phyloP scores from a whole-genome alignment of 2,329 filamentous ascomycete species.

The Hypoxylon sp. region DNA sequence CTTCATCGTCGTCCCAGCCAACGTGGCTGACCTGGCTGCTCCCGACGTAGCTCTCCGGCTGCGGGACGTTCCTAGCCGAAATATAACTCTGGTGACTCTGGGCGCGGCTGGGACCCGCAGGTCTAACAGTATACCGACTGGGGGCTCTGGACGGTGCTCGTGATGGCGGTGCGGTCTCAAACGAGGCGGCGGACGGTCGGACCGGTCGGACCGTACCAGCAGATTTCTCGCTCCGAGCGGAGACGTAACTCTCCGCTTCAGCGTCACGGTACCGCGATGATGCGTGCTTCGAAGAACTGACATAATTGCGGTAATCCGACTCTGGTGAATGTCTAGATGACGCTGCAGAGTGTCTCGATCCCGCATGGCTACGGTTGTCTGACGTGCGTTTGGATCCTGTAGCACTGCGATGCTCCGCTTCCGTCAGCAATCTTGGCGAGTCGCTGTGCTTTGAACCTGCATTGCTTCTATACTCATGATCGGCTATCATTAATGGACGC shows the following conservation, averaged over 20 bases:
- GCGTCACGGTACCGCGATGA: constrained; percentile 48
- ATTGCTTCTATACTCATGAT: constrained; percentile 61
- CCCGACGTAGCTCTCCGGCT: constrained; percentile 60
- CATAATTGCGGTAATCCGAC: constrained; percentile 50
- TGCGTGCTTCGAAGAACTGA: constrained; percentile 47
- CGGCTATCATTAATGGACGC: constrained; percentile 58
- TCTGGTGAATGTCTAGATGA: constrained; percentile 34
- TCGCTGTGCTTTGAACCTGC: constrained; percentile 56
- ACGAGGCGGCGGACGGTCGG: constrained; percentile 55
- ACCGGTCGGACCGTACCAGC: constrained; percentile 54
- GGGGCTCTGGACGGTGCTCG: constrained; percentile 31
- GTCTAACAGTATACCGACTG: constrained; percentile 27
- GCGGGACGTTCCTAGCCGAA: constrained; percentile 56
- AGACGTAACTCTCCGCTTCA: constrained; percentile 63
- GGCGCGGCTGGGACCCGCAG: constrained; percentile 15
- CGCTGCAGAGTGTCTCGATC: constrained; percentile 20
- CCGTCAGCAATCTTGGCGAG: constrained; percentile 50
- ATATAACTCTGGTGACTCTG: constrained; percentile 47
- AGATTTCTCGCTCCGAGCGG: constrained; percentile 59
- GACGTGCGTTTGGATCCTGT: constrained; percentile 24
- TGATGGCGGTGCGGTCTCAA: constrained; percentile 53
- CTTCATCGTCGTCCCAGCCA: constrained; percentile 64
- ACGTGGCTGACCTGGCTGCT: constrained; percentile 59
- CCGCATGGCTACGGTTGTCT: constrained; percentile 38
- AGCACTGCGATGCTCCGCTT: constrained; percentile 43